Base-by-base conservation (phyloP, 805 yeast genomes). In the fission yeast (Schizosaccharomyces pombe) region DNA sequence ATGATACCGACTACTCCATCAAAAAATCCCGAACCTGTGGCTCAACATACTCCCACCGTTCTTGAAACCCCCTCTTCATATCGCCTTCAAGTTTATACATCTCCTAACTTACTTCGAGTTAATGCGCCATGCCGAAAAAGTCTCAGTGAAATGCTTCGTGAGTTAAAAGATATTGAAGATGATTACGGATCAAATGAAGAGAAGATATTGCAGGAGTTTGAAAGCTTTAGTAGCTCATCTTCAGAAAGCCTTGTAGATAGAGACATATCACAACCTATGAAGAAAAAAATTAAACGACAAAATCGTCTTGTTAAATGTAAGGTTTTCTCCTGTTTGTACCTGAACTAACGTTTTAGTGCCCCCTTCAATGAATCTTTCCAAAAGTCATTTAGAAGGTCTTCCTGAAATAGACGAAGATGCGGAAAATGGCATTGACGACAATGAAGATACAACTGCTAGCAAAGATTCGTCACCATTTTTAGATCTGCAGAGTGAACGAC, bases 121-220 rank as follows among this genome's bases (percentile, higher is more conserved):
- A 16, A 19, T n/a, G 19, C 49, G 26, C 29, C 28, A 9, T 26
- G 30, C 14, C 28, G 30, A 12, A 19, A 26, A 19, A 26, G 49
- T 9, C 26, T 43, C 16, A 22, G 30, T 5, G 30, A 19, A 26
- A 19, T 43, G 30, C 19, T 43, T 2, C 9, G 26, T 5, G 49
- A 43, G 26, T 11, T 43, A 22, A 43, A 43, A 26, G 49, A 19
- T 11, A 43, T 43, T 8, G 49, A 43, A 11, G 49, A 43, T 12
- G 49, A 43, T 19, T 43, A 43, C n/a, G 49, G 49, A 43, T 22
- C 19, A 6, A 29, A 43, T 43, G 49, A 43, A 11, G 49, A 43
- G 30, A 26, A 24, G 14, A 26, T 43, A 2, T 24, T 43, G 26
- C 28, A 19, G 9, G 49, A 43, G n/a, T 19, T 43, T 9, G 49